phyloP scores from a whole-genome alignment of 176 grass and related monocot genomes.

The Cymbopogon citratus region DNA sequence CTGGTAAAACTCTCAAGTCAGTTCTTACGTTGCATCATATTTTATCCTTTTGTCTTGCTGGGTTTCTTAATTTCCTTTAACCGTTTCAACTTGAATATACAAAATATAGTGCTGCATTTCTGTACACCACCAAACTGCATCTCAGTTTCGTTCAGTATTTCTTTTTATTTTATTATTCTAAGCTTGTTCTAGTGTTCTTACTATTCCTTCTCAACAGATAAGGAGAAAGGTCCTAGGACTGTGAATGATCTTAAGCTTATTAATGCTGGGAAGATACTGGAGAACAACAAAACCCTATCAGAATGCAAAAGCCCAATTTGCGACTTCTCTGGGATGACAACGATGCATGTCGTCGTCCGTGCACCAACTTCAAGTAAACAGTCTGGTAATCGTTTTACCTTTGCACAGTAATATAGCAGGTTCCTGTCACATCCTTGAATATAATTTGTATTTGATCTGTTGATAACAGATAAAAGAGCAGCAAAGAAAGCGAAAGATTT shows the following conservation, averaged over 20 bases:
- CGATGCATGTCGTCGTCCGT: conserved; percentile 60
- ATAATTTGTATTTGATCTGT: conserved; percentile 14
- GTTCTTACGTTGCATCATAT: neutral
- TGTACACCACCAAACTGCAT: neutral
- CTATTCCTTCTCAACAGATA: conserved; percentile 34
- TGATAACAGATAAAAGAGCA: conserved; percentile 42
- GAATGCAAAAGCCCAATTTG: conserved; percentile 60
- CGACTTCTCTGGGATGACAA: conserved; percentile 57
- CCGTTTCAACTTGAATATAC: neutral
- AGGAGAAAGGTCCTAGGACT: conserved; percentile 58
- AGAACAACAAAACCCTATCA: conserved; percentile 58
- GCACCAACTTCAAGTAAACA: conserved; percentile 38
- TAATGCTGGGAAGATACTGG: conserved; percentile 70
- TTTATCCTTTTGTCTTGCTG: neutral
- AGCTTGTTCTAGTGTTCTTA: neutral
- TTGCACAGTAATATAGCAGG: neutral
- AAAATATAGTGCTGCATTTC: neutral
- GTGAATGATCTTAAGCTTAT: conserved; percentile 60
- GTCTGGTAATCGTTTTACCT: conserved; percentile 28
- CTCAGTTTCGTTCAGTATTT: neutral
- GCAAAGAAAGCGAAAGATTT: conserved; percentile 40
- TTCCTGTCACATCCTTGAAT: neutral
- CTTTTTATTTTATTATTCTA: neutral
- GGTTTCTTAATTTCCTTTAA: neutral
- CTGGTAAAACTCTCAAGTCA: neutral